These are phyloP conservation scores for Microbotryum scabiosae DNA, from an alignment of 1,284 basidiomycete genomes.

Conservation along the genomic window DNA sequence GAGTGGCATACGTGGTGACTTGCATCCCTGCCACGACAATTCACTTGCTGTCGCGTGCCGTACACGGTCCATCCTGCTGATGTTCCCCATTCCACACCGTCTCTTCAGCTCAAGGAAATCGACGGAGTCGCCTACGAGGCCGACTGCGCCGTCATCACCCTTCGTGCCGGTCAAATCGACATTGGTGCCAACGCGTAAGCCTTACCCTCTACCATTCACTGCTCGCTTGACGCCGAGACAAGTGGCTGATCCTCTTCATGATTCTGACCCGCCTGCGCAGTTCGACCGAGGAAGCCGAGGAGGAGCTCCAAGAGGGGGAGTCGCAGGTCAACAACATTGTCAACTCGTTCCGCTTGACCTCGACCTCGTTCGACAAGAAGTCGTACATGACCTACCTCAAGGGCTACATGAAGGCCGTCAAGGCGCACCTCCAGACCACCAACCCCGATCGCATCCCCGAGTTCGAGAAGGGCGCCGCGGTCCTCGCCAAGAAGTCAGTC, in stretches of 20 bases:
- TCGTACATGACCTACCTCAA: slow-evolving; percentile 73
- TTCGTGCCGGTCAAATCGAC: slow-evolving; percentile 79
- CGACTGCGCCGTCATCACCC: slow-evolving; percentile 63
- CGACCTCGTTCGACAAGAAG: slow-evolving; percentile 87
- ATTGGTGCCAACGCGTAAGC: slow-evolving; percentile 55
- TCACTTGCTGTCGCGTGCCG: slow-evolving; percentile 13
- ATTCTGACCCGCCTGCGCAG: slow-evolving; percentile 2
- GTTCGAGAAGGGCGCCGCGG: slow-evolving; percentile 76
- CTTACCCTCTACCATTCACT: slow-evolving; percentile 36
- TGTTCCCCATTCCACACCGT: neutral
- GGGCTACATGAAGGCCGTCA: slow-evolving; percentile 75
- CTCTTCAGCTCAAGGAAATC: slow-evolving; percentile 50
- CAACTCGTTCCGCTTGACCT: slow-evolving; percentile 82
- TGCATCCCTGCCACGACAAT: neutral
- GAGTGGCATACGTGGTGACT: no score
- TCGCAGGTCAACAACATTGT: slow-evolving; percentile 80
- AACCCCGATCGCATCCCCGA: slow-evolving; percentile 61
- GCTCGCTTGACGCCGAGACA: no score
- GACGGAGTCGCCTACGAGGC: slow-evolving; percentile 87
- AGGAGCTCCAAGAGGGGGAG: slow-evolving; percentile 72
- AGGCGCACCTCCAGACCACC: slow-evolving; percentile 51
- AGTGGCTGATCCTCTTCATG: neutral
- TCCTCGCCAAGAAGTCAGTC: slow-evolving; percentile 56
- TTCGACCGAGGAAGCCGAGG: slow-evolving; percentile 74
- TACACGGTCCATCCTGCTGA: slow-evolving; percentile 5